Percentiles rank a stretch among this genome's conserved stretches.
Evolutionary conservation across 1,284 basidiomycete species (phyloP).

Genomic region (Stygiomarasmius scandens): DNA sequence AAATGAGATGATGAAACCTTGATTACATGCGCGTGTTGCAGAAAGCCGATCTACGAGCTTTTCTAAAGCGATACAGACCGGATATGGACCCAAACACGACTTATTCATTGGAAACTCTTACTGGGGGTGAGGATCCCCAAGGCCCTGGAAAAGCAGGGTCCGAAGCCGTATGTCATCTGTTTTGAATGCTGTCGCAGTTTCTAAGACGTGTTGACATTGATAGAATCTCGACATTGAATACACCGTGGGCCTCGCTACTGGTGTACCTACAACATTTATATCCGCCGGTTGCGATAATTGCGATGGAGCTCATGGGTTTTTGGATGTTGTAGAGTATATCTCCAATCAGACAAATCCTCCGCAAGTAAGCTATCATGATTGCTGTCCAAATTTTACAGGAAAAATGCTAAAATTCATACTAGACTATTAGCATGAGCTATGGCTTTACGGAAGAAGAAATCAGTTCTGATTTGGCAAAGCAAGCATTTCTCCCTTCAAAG

Average conservation of each 20-base stretch:
- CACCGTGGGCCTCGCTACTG: slow-evolving; percentile 32
- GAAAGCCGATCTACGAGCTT: slow-evolving; percentile 46
- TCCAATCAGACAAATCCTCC: slow-evolving; percentile 13
- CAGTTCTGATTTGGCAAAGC: slow-evolving; percentile 8
- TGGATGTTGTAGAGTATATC: slow-evolving; percentile 11
- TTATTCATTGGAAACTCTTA: slow-evolving; percentile 35
- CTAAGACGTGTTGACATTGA: background rate
- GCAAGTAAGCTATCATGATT: background rate
- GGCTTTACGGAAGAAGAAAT: slow-evolving; percentile 11
- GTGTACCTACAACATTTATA: slow-evolving; percentile 22
- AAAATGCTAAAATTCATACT: no score
- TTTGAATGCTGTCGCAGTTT: background rate
- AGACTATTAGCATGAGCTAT: slow-evolving; percentile 14
- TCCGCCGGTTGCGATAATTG: slow-evolving; percentile 18
- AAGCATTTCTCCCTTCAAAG: background rate
- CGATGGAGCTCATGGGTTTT: slow-evolving; percentile 12
- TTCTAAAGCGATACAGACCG: slow-evolving; percentile 31
- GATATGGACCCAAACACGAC: slow-evolving; percentile 23
- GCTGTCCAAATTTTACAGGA: no score
- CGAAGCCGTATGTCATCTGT: slow-evolving; percentile 31
- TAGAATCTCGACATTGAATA: slow-evolving; percentile 30
- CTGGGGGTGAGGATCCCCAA: slow-evolving; percentile 50
- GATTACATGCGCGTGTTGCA: slow-evolving; percentile 29
- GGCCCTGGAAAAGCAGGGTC: slow-evolving; percentile 34
- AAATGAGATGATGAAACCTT: no score